These are phyloP conservation scores for Hypoxylon sp. DNA, from an alignment of 2,329 filamentous ascomycete species.

Conservation along the genomic window DNA sequence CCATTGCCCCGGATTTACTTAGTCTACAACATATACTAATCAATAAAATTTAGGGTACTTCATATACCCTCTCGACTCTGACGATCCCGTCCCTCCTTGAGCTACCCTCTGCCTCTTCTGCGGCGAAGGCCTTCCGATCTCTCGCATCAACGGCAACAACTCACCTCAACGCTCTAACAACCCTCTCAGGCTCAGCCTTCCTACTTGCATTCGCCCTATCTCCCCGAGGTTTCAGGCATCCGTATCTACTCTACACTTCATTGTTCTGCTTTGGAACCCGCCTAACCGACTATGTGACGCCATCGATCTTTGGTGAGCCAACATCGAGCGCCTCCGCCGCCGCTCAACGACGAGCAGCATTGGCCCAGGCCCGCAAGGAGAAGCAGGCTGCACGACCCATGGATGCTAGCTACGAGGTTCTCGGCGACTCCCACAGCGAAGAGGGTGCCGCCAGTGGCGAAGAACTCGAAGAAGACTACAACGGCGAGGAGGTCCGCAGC, in stretches of 20 bases:
- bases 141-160: constrained; percentile 74
- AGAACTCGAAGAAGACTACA: constrained; percentile 62
- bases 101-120: constrained; percentile 81
- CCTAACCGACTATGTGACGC: constrained; percentile 65
- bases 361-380: constrained; percentile 52
- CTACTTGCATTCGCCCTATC: constrained; percentile 84
- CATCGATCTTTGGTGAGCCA: constrained; percentile 58
- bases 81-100: constrained; percentile 85
- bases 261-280: constrained; percentile 76
- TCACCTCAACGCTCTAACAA: constrained; percentile 77
- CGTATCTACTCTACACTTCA: constrained; percentile 90
- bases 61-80: constrained; percentile 84
- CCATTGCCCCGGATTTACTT: background rate
- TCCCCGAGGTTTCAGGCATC: constrained; percentile 81
- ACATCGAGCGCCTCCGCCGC: constrained; percentile 51
- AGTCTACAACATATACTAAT: constrained; percentile 22
- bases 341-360: constrained; percentile 51
- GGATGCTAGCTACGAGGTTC: constrained; percentile 81
- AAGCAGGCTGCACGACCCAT: constrained; percentile 63
- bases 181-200: constrained; percentile 79
- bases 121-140: constrained; percentile 78
- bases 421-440: constrained; percentile 66
- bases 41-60: constrained; percentile 77
- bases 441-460: constrained; percentile 64
- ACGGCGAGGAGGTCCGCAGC: constrained; percentile 73